Evolutionary conservation across 2,329 filamentous ascomycete species (phyloP), one percentile per base, ranked within the genome.

Genomic region (Bipolaris zeicola): DNA sequence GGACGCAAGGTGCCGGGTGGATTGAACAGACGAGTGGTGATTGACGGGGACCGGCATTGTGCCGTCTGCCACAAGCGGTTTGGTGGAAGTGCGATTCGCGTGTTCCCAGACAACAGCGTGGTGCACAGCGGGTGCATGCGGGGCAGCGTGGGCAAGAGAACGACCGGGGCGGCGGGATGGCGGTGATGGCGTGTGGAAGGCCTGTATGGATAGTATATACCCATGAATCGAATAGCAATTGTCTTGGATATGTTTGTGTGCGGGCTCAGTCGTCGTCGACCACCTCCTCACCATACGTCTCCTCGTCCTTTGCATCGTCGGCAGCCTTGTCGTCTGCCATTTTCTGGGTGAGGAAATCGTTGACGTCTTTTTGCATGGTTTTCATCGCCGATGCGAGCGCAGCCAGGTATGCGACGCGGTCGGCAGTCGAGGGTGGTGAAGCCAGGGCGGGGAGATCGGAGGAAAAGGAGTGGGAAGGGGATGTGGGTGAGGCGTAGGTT

Each of bases 1-100:
- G 86, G 83, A 65, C 77, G 60, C 18, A 83, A 83, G 13, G 53
- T 67, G 33, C 68, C 72, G 0, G 82, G 82, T 0, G 85, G 84
- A 1, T 78, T 86, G 67, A 88, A 85, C 66, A 77, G 85, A 36
- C 84, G 91, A 64, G 92, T 97, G 10, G 86, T 92, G 18, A 87
- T 99, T 49, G 87, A 85, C 8, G 94, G 99, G 68, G 94, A 98
- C 71, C 83, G 91, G 49, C 89, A 96, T 52, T 99, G 95, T 74
- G 88, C 90, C 11, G 91, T 96, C 14, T 99, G 95, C 74, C 90
- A 96, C 76, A 98, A 97, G 81, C 83, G 95, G 63, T 85, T 99
- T 63, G 94, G 93, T 1, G 89, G 92, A 1, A 96, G 90, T 74
- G 95, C 96, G 16, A 89, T 98, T 57, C 89, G 93, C 38, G 93